phyloP scores from a whole-genome alignment of 768 basidiomycete species.

The Neoboletus brunneissimus region DNA sequence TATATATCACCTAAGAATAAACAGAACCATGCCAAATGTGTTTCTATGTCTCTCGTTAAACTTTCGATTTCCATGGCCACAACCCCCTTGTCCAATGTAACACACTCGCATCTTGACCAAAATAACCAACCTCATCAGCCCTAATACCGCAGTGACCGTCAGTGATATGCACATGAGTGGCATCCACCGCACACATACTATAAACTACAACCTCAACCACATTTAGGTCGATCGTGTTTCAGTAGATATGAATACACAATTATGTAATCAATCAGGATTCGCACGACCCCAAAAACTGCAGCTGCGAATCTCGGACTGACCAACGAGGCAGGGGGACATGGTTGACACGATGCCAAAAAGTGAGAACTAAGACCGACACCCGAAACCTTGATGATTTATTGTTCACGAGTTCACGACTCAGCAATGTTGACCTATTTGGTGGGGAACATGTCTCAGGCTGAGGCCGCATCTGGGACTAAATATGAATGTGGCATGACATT shows the following conservation, averaged over 20 bases:
- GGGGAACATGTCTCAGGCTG: neutral
- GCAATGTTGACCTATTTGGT: neutral
- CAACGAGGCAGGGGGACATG: neutral
- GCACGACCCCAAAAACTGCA: too few relatives aligned
- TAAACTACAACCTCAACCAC: neutral
- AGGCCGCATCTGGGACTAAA: neutral
- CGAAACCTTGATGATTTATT: neutral
- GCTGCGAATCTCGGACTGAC: neutral
- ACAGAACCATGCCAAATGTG: neutral
- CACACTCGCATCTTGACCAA: neutral
- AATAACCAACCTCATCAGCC: neutral
- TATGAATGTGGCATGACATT: too few relatives aligned
- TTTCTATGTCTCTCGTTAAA: neutral
- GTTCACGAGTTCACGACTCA: neutral
- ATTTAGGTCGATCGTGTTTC: neutral
- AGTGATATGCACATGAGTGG: too few relatives aligned
- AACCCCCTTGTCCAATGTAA: neutral
- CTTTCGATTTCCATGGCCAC: neutral
- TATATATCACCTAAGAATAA: neutral
- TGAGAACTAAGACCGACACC: neutral
- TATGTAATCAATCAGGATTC: neutral
- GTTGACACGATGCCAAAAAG: neutral
- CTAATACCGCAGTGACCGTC: too few relatives aligned
- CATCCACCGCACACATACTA: neutral
- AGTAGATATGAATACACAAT: neutral